Evolutionary conservation across 2,329 filamentous ascomycete species (phyloP), one percentile per base, ranked within the genome.

Genomic region (Trematosphaeria pertusa): DNA sequence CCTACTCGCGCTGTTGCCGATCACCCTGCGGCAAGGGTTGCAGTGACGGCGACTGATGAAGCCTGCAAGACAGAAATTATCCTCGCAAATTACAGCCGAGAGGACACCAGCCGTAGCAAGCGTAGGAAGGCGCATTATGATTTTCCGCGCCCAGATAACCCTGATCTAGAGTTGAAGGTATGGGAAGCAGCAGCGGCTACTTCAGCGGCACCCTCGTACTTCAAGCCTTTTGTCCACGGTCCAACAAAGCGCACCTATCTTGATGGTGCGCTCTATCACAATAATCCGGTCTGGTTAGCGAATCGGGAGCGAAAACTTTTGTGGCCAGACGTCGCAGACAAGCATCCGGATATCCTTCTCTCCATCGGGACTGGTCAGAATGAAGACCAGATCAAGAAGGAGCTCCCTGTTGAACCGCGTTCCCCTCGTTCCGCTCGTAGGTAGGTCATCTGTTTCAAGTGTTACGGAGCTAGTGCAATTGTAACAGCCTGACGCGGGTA

Each of bases 131-230:
- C 15, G 31, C 19, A 48, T n/a, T 76, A 75, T 52, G 56, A 61
- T 12, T 75, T 78, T 48, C 67, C 73, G 33, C 51, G 74, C 14
- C 70, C 69, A 5, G 73, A 77, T 34, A 62, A 69, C 21, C 61
- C 65, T 0, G 50, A 66, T 3, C 58, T 64, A 32, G 76, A 78
- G 49, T 43, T 79, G 19, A 77, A 75, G 52, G 64, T 72, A 1
- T 78, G 77, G 73, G 72, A 81, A 67, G 74, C 75, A 64, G 73
- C 73, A n/a, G 69, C 76, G 18, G 78, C 77, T 12, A 75, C 76
- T 4, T 68, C 74, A 7, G 75, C 78, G 4, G 73, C 74, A 6
- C 75, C 78, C 3, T 59, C 59, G 2, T 75, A 69, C 44, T 80
- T 80, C 64, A 75, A 74, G 42, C 71, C 74, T 0, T 79, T 76